Evolutionary conservation across 306 rosid species (phyloP).

Genomic region (Dalbergia oliveri): DNA sequence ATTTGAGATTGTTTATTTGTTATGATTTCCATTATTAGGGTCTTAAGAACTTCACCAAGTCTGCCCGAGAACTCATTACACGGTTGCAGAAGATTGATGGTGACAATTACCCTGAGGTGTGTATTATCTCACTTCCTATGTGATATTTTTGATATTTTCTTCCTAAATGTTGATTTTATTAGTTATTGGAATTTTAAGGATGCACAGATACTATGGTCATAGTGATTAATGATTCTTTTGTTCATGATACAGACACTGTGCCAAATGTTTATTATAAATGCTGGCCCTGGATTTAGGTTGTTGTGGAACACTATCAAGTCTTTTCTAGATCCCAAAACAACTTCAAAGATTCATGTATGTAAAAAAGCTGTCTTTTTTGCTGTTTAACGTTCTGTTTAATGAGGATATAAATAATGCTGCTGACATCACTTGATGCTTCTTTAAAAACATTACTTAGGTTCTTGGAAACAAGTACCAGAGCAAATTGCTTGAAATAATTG

Average conservation of each 20-base stretch:
- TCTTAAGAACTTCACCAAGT: slow-evolving; percentile 89
- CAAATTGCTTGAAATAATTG: slow-evolving; percentile 90
- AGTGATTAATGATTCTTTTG: slow-evolving; percentile 28
- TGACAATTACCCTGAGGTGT: slow-evolving; percentile 97
- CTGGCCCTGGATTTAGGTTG: slow-evolving; percentile 96
- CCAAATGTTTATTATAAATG: slow-evolving; percentile 97
- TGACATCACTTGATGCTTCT: slow-evolving; percentile 41
- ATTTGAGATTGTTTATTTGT: slow-evolving; percentile 9
- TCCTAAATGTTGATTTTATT: slow-evolving; percentile 21
- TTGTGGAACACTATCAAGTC: slow-evolving; percentile 91
- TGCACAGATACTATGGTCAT: slow-evolving; percentile 7
- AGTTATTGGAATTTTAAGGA: slow-evolving; percentile 16
- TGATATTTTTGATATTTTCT: not conserved
- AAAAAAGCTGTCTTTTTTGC: slow-evolving; percentile 26
- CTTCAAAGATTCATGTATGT: slow-evolving; percentile 95
- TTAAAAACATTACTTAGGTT: slow-evolving; percentile 63
- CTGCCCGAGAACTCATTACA: slow-evolving; percentile 86
- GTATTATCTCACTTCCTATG: slow-evolving; percentile 6
- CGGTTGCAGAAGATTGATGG: slow-evolving; percentile 93
- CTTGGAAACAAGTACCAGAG: slow-evolving; percentile 97
- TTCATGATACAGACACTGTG: slow-evolving; percentile 74
- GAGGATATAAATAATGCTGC: slow-evolving; percentile 21
- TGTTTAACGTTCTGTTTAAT: slow-evolving; percentile 26
- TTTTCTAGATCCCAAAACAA: slow-evolving; percentile 93
- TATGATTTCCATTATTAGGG: slow-evolving; percentile 62